These are phyloP conservation scores for Kalaharituber pfeilii DNA, from an alignment of 2,329 filamentous ascomycete genomes.

Conservation along the genomic window DNA sequence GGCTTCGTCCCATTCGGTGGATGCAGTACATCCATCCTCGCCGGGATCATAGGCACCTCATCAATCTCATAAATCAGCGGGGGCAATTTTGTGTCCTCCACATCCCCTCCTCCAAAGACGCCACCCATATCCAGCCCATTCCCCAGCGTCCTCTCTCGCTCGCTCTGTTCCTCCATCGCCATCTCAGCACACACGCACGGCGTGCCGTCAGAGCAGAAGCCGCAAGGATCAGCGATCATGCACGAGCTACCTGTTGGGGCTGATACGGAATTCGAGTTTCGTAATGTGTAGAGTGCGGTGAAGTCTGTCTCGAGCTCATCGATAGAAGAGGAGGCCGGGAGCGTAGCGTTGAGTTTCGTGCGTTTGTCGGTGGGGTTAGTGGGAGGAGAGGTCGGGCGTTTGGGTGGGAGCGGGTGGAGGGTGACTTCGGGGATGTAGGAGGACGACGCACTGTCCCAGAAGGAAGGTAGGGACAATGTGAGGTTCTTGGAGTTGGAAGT, in stretches of 20 bases:
- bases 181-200: slow-evolving; percentile 67
- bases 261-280: slow-evolving; percentile 25
- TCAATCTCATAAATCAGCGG: neutral
- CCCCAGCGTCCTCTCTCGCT: slow-evolving; percentile 11
- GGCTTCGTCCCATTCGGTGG: neutral
- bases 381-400: slow-evolving; percentile 16
- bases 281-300: slow-evolving; percentile 30
- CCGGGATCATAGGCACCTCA: neutral
- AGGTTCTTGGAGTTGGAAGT: neutral
- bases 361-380: slow-evolving; percentile 33
- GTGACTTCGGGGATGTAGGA: neutral
- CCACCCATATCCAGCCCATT: slow-evolving; percentile 10
- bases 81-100: neutral
- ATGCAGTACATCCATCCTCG: neutral
- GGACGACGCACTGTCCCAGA: neutral
- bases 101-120: neutral
- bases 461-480: neutral
- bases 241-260: slow-evolving; percentile 16
- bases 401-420: slow-evolving; percentile 2
- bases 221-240: slow-evolving; percentile 48
- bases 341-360: slow-evolving; percentile 26
- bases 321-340: slow-evolving; percentile 25
- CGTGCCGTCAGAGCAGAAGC: slow-evolving; percentile 67
- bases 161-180: slow-evolving; percentile 24
- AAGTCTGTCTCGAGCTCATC: slow-evolving; percentile 54